Evolutionary conservation across 306 rosid species (phyloP), one percentile per base, ranked within the genome.

Genomic region (Neltuma alba): DNA sequence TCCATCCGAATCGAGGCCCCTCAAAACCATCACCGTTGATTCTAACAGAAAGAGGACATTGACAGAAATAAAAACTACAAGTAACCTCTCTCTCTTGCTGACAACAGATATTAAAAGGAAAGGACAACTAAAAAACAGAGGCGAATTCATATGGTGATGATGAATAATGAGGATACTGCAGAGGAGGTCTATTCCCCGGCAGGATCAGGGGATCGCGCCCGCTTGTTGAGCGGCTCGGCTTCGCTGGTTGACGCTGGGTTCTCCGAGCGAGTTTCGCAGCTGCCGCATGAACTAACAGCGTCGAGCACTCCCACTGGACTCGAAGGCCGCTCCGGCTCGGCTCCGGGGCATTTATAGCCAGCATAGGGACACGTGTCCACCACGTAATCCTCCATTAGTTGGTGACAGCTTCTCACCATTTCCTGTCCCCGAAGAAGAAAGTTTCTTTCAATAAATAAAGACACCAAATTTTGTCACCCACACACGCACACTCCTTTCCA

Each of bases 281-380:
- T 91, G 6, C 0, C 81, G 61, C 89, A 87, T 3, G 85, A 83
- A 3, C 84, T 83, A 38, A 86, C 88, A 2, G 92, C 92, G 65
- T 93, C 97, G 1, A 93, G 89, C 30, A 91, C 97, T 42, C 90
- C 97, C n/a, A 80, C 79, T 0, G 97, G 97, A 62, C 96, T 91
- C 0, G 89, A 80, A 2, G 96, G 92, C 16, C 86, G 76, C 72
- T 77, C 52, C 38, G 63, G 62, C 80, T 80, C 88, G 61, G 61
- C 69, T 81, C 67, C 40, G 41, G 31, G 65, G 2, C 31, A 37
- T 73, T 88, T 87, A 4, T 16, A 69, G 77, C 70, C 34, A 9
- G 85, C 63, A 30, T 79, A 25, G 2, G 75, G 84, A 84, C 97
- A 91, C 89, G 91, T 86, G 97, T 86, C 94, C 33, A 86, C 52